These are phyloP conservation scores for Athelia psychrophila DNA, from an alignment of 1,284 basidiomycete genomes.

Conservation along the genomic window DNA sequence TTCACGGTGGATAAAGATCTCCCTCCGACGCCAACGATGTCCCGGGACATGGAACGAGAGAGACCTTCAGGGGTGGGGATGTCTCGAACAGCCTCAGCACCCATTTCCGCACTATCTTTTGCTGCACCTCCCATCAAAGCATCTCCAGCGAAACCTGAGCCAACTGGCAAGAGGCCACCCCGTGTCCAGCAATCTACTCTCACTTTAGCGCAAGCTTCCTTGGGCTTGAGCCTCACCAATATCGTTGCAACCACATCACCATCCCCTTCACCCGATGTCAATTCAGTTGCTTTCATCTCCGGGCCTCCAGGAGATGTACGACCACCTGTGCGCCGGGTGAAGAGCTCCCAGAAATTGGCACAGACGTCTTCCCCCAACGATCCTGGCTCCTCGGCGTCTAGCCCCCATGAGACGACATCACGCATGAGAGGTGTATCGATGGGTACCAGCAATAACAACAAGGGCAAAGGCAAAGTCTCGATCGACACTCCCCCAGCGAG, in stretches of 20 bases:
- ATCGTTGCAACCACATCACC: constrained; percentile 37
- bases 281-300: constrained; percentile 34
- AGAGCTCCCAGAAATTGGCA: constrained; percentile 43
- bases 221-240: constrained; percentile 56
- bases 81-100: not conserved
- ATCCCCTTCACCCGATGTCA: constrained; percentile 39
- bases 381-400: not conserved
- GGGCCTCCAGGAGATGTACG: not conserved
- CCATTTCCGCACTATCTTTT: constrained; percentile 1
- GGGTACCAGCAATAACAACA: constrained; percentile 37
- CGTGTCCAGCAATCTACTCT: constrained; percentile 35
- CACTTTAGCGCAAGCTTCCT: constrained; percentile 52
- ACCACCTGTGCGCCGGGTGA: constrained; percentile 34
- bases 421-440: constrained; percentile 41
- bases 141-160: no score
- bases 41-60: constrained; percentile 4
- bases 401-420: not conserved
- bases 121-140: not conserved
- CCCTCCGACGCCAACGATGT: constrained; percentile 52
- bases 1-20: constrained; percentile 58
- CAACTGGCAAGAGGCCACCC: constrained; percentile 10
- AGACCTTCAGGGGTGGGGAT: not conserved
- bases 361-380: constrained; percentile 12
- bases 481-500: constrained; percentile 25
- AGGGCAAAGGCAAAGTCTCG: constrained; percentile 42